These are phyloP conservation scores for Cercis canadensis DNA, from an alignment of 306 rosid genomes.

Conservation along the genomic window DNA sequence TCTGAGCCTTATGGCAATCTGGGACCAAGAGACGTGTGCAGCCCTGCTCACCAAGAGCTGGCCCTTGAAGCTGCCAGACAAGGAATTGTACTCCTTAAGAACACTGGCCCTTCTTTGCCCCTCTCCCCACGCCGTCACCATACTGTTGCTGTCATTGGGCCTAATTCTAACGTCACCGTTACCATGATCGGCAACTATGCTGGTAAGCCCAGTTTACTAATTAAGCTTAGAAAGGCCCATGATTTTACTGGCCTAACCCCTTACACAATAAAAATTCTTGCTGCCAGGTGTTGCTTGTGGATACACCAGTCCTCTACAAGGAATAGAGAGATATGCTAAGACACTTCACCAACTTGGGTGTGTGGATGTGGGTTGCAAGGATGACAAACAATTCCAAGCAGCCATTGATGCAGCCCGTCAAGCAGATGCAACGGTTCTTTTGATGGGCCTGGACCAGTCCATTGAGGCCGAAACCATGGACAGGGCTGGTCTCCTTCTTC, in stretches of 20 bases:
- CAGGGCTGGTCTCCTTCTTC: slow-evolving; percentile 62
- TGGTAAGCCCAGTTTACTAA: slow-evolving; percentile 47
- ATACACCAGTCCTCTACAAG: slow-evolving; percentile 76
- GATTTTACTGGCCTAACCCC: not conserved
- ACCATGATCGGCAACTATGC: slow-evolving; percentile 93
- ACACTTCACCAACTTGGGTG: slow-evolving; percentile 68
- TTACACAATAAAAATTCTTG: not conserved
- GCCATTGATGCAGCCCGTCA: slow-evolving; percentile 65
- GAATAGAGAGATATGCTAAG: slow-evolving; percentile 60
- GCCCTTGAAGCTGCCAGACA: slow-evolving; percentile 85
- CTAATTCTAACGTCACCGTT: slow-evolving; percentile 70
- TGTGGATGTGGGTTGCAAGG: slow-evolving; percentile 56
- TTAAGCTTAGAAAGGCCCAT: no score
- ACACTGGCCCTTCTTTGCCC: slow-evolving; percentile 63
- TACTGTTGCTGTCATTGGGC: slow-evolving; percentile 84
- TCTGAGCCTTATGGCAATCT: slow-evolving; percentile 59
- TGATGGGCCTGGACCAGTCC: slow-evolving; percentile 91
- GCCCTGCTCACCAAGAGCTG: slow-evolving; percentile 66
- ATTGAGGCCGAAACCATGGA: slow-evolving; percentile 81
- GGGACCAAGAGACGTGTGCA: slow-evolving; percentile 85
- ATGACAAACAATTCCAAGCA: slow-evolving; percentile 50
- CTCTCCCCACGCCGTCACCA: slow-evolving; percentile 57
- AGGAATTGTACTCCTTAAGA: slow-evolving; percentile 87
- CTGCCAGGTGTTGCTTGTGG: slow-evolving; percentile 76
- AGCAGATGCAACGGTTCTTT: slow-evolving; percentile 71